phyloP scores from a whole-genome alignment of 176 grass and related monocot genomes.

The Puccinellia tenuiflora region DNA sequence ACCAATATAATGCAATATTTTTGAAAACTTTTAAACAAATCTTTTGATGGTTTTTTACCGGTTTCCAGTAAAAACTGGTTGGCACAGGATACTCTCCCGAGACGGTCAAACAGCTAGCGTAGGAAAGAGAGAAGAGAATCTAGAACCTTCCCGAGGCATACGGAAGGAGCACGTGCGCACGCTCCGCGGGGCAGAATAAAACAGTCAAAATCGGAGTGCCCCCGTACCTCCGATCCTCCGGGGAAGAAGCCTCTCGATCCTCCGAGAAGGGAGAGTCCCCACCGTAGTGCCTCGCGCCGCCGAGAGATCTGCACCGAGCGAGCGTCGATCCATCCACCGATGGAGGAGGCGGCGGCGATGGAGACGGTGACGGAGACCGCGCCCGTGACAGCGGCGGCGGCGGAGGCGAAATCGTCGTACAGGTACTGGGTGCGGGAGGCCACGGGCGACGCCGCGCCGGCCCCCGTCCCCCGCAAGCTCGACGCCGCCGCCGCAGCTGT shows the following conservation, averaged over 20 bases:
- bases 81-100: too few species aligned
- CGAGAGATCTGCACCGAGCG: conserved; percentile 13
- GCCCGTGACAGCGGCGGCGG: neutral
- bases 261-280: neutral
- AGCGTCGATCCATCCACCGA: neutral
- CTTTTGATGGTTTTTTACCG: too few species aligned
- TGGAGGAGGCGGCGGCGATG: conserved; percentile 39
- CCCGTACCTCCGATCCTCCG: neutral
- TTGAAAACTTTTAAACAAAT: too few species aligned
- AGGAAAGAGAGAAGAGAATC: neutral
- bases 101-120: neutral
- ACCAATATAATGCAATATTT: too few species aligned
- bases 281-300: neutral
- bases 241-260: neutral
- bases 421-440: conserved; percentile 83
- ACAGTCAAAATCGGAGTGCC: neutral
- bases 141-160: conserved; percentile 28
- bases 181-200: neutral
- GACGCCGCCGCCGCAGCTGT: conserved; percentile 11
- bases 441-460: conserved; percentile 63
- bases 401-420: conserved; percentile 62
- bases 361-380: neutral
- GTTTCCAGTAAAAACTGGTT: too few species aligned
- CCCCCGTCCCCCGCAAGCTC: conserved; percentile 62
- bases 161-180: neutral